A percentile compares a stretch with the other conserved stretches of the same genome.
These are phyloP conservation scores for Syzygium syzygioides DNA, from an alignment of 441 rosid species.

Conservation along the genomic window DNA sequence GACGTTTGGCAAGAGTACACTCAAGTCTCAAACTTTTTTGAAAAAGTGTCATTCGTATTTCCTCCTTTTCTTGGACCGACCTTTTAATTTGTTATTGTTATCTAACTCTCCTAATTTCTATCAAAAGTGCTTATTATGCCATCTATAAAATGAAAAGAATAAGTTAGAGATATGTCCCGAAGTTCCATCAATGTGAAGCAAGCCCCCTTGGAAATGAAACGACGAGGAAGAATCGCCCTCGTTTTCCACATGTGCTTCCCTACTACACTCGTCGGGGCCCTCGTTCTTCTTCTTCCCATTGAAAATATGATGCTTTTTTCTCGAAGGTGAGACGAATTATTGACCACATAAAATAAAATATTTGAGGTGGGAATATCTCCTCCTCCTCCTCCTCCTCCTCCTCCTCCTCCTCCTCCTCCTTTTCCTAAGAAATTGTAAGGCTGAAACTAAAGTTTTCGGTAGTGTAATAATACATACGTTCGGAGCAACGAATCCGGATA, in stretches of 20 bases:
- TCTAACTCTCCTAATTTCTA: neutral
- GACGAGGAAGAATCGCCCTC: neutral
- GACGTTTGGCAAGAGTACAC: too few species aligned
- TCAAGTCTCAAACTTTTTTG: too few species aligned
- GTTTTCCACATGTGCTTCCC: neutral
- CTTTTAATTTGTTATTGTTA: neutral
- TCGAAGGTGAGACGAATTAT: neutral
- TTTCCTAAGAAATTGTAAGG: neutral
- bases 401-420: neutral
- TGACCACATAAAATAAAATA: neutral
- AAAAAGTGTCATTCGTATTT: neutral
- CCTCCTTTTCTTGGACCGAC: neutral
- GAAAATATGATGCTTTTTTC: neutral
- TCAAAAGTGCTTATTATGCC: neutral
- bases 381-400: neutral
- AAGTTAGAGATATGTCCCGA: neutral
- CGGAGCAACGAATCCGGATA: too few species aligned
- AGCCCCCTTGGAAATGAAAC: neutral
- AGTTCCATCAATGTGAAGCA: neutral
- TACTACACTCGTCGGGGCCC: neutral
- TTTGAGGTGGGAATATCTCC: neutral
- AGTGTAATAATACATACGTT: too few species aligned
- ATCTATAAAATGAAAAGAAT: too few species aligned
- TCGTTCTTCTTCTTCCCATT: neutral
- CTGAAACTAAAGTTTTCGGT: neutral